Evolutionary conservation across 306 rosid species (phyloP), one percentile per base, ranked within the genome.

Genomic region (Prunus salicina): DNA sequence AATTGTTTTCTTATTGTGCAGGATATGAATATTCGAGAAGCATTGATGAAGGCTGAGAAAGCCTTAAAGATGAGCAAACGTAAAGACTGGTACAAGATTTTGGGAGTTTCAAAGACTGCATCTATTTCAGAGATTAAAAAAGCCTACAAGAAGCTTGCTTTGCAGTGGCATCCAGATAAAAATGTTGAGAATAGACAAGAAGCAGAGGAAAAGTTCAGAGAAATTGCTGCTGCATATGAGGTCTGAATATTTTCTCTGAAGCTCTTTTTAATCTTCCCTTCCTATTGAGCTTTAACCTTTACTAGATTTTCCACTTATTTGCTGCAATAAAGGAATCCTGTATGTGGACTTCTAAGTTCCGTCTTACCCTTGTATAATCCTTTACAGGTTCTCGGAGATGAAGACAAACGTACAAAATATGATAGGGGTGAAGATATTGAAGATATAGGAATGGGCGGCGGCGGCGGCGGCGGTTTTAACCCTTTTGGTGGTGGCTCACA

Each of bases 101-200:
- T 96, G 90, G 99, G 83, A 67, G 86, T 96, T 77, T 91, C 99
- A 27, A 96, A 89, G 83, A 87, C 90, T 6, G 82, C 98, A 20
- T 84, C 96, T 1, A 83, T 88, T 7, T 66, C 96, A n/a, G 99
- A 96, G 60, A 96, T 96, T 57, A 96, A 96, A 79, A 96, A 98
- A 14, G 97, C 98, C 76, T 96, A 96, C 84, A 96, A 96, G 91
- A 96, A 89, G 82, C 98, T 96, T 55, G 99, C 99, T 69, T 86
- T 96, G 85, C 99, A 93, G 79, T 96, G 98, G 98, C 99, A 96
- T 81, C 99, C 99, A 1, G 99, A 96, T 78, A 96, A 96, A 90
- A 96, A 96, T 68, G 99, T 93, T 0, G 91, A 87, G 15, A 93
- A 91, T 8, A 89, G 99, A 80, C 96, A 91, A 87, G 98, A 88